Percentiles rank a stretch among this genome's conserved stretches.
Conservation (phyloP, 192 early-diverging fungal genomes). For the Entophlyctis luteolus region DNA sequence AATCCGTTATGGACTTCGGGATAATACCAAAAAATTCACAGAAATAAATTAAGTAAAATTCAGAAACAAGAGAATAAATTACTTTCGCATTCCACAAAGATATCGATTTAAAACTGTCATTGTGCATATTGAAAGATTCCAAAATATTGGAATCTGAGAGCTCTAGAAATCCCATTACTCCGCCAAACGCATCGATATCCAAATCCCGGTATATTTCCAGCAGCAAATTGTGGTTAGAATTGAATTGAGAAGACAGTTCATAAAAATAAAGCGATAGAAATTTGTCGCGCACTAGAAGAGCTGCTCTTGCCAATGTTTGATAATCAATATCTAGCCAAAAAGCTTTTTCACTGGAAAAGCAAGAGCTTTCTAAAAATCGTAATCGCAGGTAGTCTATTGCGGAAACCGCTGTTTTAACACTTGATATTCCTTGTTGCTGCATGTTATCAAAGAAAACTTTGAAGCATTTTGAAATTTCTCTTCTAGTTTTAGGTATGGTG, state of each 20-base stretch:
- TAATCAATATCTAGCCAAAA: constrained; percentile 42
- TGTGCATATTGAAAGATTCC: not conserved
- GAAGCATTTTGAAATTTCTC: constrained; percentile 3
- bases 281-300: constrained; percentile 15
- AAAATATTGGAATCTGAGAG: constrained; percentile 9
- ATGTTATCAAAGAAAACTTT: not conserved
- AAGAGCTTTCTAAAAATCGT: not conserved
- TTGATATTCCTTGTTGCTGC: not conserved
- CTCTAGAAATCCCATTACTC: constrained; percentile 24
- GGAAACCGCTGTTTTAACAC: not conserved
- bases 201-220: constrained; percentile 27
- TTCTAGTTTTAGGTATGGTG: not conserved
- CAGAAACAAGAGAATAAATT: no score
- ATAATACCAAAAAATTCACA: no score
- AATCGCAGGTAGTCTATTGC: constrained; percentile 16
- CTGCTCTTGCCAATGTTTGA: constrained; percentile 12
- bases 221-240: constrained; percentile 1
- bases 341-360: constrained; percentile 24
- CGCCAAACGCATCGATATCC: constrained; percentile 39
- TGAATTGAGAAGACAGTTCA: constrained; percentile 25
- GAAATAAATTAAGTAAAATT: no score
- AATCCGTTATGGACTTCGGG: no score
- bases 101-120: constrained; percentile 4
- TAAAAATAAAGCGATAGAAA: constrained; percentile 32
- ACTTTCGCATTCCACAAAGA: not conserved